These are phyloP conservation scores for Populus tomentosa DNA, from an alignment of 441 rosid genomes.

Conservation along the genomic window DNA sequence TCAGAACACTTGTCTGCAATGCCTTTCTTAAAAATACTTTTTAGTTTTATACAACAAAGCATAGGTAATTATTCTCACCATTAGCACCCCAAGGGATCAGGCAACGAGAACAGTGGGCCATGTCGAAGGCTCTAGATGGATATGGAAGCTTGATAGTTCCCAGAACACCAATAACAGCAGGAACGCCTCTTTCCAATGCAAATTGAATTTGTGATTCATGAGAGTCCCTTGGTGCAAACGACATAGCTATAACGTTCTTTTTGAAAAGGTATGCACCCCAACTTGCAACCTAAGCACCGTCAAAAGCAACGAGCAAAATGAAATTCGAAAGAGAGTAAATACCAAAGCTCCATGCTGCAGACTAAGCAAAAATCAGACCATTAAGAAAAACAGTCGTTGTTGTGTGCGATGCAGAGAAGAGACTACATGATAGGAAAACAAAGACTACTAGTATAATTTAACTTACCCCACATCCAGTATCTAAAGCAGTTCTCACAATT, in stretches of 20 bases:
- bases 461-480: conserved; percentile 97
- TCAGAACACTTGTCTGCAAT: background rate
- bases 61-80: conserved; percentile 41
- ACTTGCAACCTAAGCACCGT: conserved; percentile 38
- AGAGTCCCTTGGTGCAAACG: conserved; percentile 95
- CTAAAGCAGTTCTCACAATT: conserved; percentile 89
- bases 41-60: background rate
- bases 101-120: conserved; percentile 69
- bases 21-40: background rate
- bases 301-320: conserved; percentile 21
- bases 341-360: background rate
- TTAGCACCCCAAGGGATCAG: conserved; percentile 91
- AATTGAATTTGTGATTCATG: conserved; percentile 98
- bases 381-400: background rate
- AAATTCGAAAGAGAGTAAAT: background rate
- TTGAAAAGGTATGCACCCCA: conserved; percentile 96
- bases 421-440: background rate
- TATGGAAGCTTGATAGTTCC: conserved; percentile 87
- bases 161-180: conserved; percentile 93
- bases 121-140: conserved; percentile 45
- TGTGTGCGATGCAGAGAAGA: background rate
- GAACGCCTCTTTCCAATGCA: conserved; percentile 96
- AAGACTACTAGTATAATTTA: background rate
- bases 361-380: background rate
- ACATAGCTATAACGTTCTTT: conserved; percentile 86